These are phyloP conservation scores for Clarkia xantiana DNA, from an alignment of 345 rosid species.

Conservation along the genomic window DNA sequence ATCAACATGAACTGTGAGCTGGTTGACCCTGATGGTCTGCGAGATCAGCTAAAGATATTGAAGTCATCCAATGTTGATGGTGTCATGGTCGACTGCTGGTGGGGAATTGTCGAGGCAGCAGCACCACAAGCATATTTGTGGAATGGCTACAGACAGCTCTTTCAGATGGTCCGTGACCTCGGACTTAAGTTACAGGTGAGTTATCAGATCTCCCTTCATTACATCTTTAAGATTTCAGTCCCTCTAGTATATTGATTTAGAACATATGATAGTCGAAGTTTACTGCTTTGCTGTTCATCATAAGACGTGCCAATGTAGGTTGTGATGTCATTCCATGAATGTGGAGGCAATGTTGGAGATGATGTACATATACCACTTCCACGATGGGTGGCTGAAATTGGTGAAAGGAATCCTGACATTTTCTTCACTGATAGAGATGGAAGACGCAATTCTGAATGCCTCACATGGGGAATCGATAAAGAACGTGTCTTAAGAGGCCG, in stretches of 20 bases:
- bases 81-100: constrained; percentile 89
- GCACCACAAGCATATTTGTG: constrained; percentile 66
- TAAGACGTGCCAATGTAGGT: constrained; percentile 31
- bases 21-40: constrained; percentile 51
- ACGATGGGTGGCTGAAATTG: constrained; percentile 60
- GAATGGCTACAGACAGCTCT: constrained; percentile 75
- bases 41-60: constrained; percentile 43
- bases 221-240: background rate
- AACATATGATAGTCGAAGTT: background rate
- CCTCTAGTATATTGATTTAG: background rate
- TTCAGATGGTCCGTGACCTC: constrained; percentile 60
- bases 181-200: constrained; percentile 75
- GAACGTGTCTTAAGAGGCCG: constrained; percentile 82
- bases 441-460: constrained; percentile 66
- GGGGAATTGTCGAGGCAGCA: constrained; percentile 87
- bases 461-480: constrained; percentile 93
- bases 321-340: constrained; percentile 94
- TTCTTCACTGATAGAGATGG: constrained; percentile 81
- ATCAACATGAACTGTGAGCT: constrained; percentile 62
- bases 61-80: constrained; percentile 78
- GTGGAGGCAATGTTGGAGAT: constrained; percentile 96
- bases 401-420: constrained; percentile 69
- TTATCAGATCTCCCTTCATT: background rate
- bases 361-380: constrained; percentile 83
- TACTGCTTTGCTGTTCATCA: background rate